Conservation (phyloP, 495 filamentous ascomycete genomes). For the Aspergillus mulundensis region DNA sequence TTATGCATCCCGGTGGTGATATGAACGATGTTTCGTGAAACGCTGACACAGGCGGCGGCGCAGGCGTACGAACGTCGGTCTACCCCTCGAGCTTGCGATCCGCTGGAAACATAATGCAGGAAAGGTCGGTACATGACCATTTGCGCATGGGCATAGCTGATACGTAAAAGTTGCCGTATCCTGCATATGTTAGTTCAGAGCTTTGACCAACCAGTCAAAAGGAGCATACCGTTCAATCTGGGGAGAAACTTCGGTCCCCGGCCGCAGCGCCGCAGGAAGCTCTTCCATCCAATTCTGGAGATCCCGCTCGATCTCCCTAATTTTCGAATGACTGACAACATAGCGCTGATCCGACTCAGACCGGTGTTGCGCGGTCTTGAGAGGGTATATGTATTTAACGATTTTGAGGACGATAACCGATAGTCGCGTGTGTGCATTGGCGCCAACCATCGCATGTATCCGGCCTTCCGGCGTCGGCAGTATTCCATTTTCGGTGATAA, state of each 20-base stretch:
- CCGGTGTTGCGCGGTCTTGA: slow-evolving; percentile 58
- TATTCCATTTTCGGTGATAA: slow-evolving; percentile 75
- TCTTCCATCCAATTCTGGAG: slow-evolving; percentile 79
- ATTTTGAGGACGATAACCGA: slow-evolving; percentile 79
- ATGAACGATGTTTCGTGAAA: slow-evolving; percentile 91
- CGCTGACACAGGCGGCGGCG: slow-evolving; percentile 85
- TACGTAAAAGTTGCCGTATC: slow-evolving; percentile 79
- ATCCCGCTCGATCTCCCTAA: slow-evolving; percentile 86
- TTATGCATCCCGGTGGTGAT: slow-evolving; percentile 87
- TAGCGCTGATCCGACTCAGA: slow-evolving; percentile 61
- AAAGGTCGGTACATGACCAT: slow-evolving; percentile 96
- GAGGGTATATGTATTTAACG: slow-evolving; percentile 83
- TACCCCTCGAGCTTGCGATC: slow-evolving; percentile 59
- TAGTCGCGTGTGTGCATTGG: slow-evolving; percentile 79
- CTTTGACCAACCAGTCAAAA: background rate
- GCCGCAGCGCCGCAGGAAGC: slow-evolving; percentile 69
- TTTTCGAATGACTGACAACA: slow-evolving; percentile 81
- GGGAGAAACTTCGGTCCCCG: slow-evolving; percentile 67
- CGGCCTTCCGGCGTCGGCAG: slow-evolving; percentile 67
- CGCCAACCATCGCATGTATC: slow-evolving; percentile 71
- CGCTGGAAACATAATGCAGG: slow-evolving; percentile 84
- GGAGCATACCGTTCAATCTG: slow-evolving; percentile 67
- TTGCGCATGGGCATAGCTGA: slow-evolving; percentile 87
- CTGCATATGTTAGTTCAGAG: slow-evolving; percentile 35
- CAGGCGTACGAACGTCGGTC: slow-evolving; percentile 88